Conservation (phyloP, 768 basidiomycete species). For the Pilatotrama ljubarskyi region DNA sequence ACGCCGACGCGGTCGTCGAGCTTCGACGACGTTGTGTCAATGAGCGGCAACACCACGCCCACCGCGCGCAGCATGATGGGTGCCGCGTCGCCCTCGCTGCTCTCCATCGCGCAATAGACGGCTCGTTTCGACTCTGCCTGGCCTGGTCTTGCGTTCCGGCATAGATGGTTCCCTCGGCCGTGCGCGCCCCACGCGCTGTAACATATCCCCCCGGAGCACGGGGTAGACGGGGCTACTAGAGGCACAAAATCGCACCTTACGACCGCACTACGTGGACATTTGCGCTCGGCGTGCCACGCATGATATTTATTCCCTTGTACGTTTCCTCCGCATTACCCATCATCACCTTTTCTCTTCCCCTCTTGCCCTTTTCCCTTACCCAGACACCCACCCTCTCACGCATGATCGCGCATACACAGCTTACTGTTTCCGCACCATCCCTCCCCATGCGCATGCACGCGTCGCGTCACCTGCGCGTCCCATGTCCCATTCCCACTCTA, state of each 20-base stretch:
- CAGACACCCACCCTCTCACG: neutral
- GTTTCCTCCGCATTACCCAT: neutral
- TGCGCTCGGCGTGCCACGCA: conserved; percentile 15
- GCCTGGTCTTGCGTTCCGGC: neutral
- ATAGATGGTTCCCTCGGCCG: neutral
- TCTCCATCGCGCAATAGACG: conserved; percentile 13
- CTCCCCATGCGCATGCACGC: too few relatives aligned
- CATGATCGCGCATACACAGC: neutral
- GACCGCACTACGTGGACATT: conserved; percentile 18
- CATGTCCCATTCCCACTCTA: neutral
- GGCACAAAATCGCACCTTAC: conserved; percentile 9
- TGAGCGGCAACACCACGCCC: conserved; percentile 33
- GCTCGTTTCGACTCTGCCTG: too few relatives aligned
- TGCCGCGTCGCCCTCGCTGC: conserved; percentile 8
- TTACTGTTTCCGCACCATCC: neutral
- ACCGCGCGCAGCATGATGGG: conserved; percentile 20
- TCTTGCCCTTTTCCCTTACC: neutral
- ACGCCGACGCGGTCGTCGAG: conserved; percentile 33
- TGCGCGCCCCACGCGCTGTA: neutral
- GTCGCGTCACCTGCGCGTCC: too few relatives aligned
- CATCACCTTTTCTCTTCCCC: neutral
- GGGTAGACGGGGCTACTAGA: neutral
- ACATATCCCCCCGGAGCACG: neutral
- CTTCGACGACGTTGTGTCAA: conserved; percentile 31
- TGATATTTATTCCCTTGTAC: conserved; percentile 9